These are phyloP conservation scores for Leucogyrophana mollusca DNA, from an alignment of 768 basidiomycete genomes.

Conservation along the genomic window DNA sequence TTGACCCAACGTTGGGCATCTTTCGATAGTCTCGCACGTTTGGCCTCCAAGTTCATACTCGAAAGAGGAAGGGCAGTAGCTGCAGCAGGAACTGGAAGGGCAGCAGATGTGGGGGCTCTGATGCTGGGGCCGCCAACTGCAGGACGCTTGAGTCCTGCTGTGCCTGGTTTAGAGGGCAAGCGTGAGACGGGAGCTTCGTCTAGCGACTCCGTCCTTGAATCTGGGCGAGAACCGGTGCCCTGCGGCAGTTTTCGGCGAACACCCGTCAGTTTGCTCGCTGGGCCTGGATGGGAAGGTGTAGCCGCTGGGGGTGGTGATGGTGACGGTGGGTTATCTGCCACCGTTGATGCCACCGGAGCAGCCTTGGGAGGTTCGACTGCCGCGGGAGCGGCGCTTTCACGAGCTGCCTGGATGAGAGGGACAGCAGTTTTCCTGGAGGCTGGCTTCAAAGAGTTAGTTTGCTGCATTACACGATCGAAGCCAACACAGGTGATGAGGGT, in stretches of 20 bases:
- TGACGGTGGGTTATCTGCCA: constrained; percentile 35
- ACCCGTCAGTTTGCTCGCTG: constrained; percentile 50
- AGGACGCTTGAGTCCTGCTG: constrained; percentile 45
- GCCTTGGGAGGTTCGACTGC: constrained; percentile 28
- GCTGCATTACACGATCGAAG: constrained; percentile 82
- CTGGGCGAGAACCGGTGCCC: constrained; percentile 49
- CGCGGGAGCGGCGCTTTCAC: constrained; percentile 38
- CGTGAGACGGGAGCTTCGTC: constrained; percentile 34
- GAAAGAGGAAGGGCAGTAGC: constrained; percentile 34
- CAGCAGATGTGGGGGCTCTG: constrained; percentile 30
- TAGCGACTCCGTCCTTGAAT: constrained; percentile 37
- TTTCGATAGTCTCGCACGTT: constrained; percentile 65
- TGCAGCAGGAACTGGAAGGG: constrained; percentile 30
- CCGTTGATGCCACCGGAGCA: constrained; percentile 18
- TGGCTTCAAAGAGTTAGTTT: constrained; percentile 85
- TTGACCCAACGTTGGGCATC: constrained; percentile 84
- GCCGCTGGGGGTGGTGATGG: constrained; percentile 44
- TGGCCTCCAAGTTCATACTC: constrained; percentile 39
- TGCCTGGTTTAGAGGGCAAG: constrained; percentile 36
- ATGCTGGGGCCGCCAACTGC: constrained; percentile 27
- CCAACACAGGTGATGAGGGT: constrained; percentile 72
- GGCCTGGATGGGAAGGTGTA: constrained; percentile 35
- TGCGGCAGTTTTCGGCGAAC: constrained; percentile 73
- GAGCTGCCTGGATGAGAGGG: constrained; percentile 87
- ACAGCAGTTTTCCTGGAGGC: constrained; percentile 83